Conservation (phyloP, 352 stramenopile species). For the Globisporangium megalacanthum region DNA sequence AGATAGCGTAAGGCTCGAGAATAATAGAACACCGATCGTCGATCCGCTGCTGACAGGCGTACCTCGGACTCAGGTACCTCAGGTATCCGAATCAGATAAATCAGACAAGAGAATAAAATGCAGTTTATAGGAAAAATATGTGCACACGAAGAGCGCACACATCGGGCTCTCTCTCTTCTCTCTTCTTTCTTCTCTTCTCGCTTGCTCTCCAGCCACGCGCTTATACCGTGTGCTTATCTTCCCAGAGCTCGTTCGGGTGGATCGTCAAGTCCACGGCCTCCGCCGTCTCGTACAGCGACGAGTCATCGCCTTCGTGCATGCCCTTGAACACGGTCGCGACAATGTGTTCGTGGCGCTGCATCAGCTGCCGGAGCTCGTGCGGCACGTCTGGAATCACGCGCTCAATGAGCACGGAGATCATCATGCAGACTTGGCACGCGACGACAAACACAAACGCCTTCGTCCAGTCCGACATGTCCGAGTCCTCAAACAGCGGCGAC, state of each 20-base stretch:
- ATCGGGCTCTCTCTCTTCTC: not conserved
- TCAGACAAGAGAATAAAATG: not conserved
- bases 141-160: not conserved
- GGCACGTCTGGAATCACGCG: constrained; percentile 51
- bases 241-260: constrained; percentile 67
- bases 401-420: constrained; percentile 60
- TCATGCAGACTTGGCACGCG: constrained; percentile 62
- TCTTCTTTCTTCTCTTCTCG: no score
- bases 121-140: not conserved
- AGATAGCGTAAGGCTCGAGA: not conserved
- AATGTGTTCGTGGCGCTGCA: constrained; percentile 65
- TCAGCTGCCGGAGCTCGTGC: constrained; percentile 44
- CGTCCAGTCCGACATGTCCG: constrained; percentile 23
- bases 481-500: constrained; percentile 58
- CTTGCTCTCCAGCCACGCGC: not conserved
- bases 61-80: not conserved
- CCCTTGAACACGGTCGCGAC: constrained; percentile 76
- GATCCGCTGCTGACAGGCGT: not conserved
- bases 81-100: not conserved
- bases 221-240: constrained; percentile 25
- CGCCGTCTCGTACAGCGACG: constrained; percentile 63
- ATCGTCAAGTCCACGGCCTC: constrained; percentile 71
- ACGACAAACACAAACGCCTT: constrained; percentile 70
- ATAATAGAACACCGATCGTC: not conserved
- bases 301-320: constrained; percentile 55